These are phyloP conservation scores for Microstegium vimineum DNA, from an alignment of 176 grass and related monocot genomes.

Conservation along the genomic window DNA sequence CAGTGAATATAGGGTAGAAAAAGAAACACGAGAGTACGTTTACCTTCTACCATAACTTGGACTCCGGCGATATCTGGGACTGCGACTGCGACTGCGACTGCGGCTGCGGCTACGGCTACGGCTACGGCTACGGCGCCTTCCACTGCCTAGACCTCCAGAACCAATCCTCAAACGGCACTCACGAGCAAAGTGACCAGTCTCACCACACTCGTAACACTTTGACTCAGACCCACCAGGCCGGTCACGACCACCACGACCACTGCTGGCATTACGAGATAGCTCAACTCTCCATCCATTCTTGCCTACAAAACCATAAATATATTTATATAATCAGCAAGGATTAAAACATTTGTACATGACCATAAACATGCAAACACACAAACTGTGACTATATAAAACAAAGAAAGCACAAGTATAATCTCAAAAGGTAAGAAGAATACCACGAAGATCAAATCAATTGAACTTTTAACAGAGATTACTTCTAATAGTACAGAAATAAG, in stretches of 20 bases:
- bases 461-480: not conserved
- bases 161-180: slow-evolving; percentile 75
- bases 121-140: slow-evolving; percentile 56
- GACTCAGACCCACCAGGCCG: slow-evolving; percentile 48
- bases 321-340: not conserved
- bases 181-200: slow-evolving; percentile 81
- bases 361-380: not conserved
- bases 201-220: slow-evolving; percentile 90
- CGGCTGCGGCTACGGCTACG: slow-evolving; percentile 51
- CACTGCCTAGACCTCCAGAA: slow-evolving; percentile 65
- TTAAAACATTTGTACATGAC: not conserved
- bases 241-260: slow-evolving; percentile 59
- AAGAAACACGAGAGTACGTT: not conserved
- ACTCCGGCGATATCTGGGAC: slow-evolving; percentile 73
- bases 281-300: slow-evolving; percentile 93
- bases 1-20: not conserved
- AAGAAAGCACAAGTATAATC: not conserved
- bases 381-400: not conserved
- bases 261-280: slow-evolving; percentile 51
- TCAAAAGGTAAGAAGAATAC: not conserved
- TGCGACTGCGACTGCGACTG: slow-evolving; percentile 52
- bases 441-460: not conserved
- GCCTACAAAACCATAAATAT: slow-evolving; percentile 30
- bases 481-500: not conserved
- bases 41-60: slow-evolving; percentile 92